Percentiles rank a stretch among this genome's conserved stretches.
These are phyloP conservation scores for Zopfia rhizophila DNA, from an alignment of 2,329 filamentous ascomycete genomes.

Conservation along the genomic window DNA sequence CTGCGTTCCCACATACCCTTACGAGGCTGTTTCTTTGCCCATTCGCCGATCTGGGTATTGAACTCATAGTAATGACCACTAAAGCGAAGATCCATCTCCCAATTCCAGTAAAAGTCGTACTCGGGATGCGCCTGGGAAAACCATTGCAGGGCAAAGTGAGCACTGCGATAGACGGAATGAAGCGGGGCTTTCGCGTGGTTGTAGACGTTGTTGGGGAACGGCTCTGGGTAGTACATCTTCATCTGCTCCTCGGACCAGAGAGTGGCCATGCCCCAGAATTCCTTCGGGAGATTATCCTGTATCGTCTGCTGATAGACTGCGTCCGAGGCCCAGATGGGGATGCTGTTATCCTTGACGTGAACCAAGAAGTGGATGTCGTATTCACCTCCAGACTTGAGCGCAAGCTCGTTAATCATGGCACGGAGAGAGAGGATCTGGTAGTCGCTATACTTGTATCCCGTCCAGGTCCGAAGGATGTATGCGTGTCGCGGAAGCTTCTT, in stretches of 20 bases:
- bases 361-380: constrained; percentile 89
- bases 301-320: constrained; percentile 74
- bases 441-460: constrained; percentile 79
- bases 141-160: constrained; percentile 63
- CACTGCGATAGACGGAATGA: constrained; percentile 85
- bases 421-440: constrained; percentile 85
- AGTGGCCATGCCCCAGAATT: constrained; percentile 89
- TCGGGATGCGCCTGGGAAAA: constrained; percentile 62
- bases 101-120: constrained; percentile 76
- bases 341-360: constrained; percentile 79
- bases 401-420: constrained; percentile 83
- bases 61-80: constrained; percentile 87
- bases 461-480: constrained; percentile 84
- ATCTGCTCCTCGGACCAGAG: constrained; percentile 96
- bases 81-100: constrained; percentile 87
- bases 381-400: constrained; percentile 82
- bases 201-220: constrained; percentile 78
- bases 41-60: constrained; percentile 71
- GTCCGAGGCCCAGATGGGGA: constrained; percentile 82
- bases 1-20: constrained; percentile 79
- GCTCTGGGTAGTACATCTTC: constrained; percentile 86
- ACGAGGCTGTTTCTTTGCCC: constrained; percentile 74
- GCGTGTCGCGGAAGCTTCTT: constrained; percentile 72
- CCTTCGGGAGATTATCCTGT: constrained; percentile 76
- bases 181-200: constrained; percentile 73